Conservation (phyloP, 495 filamentous ascomycete genomes). For the Amphirosellinia nigrospora region DNA sequence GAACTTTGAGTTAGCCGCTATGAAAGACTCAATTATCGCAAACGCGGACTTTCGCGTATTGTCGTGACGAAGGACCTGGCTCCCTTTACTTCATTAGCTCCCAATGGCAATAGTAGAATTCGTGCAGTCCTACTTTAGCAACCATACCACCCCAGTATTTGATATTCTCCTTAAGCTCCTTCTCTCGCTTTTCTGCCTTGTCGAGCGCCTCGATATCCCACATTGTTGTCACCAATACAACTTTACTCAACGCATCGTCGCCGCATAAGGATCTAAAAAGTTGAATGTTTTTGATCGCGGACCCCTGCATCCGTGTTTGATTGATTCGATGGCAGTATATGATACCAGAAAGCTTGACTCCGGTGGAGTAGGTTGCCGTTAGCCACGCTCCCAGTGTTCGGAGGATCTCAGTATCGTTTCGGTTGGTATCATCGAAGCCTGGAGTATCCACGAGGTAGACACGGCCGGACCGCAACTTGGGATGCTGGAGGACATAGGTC, state of each 20-base stretch:
- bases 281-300: slow-evolving; percentile 45
- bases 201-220: slow-evolving; percentile 42
- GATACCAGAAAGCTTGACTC: slow-evolving; percentile 36
- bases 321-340: slow-evolving; percentile 56
- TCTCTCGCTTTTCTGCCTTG: slow-evolving; percentile 39
- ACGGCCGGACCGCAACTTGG: not conserved
- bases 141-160: slow-evolving; percentile 49
- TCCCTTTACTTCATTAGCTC: not conserved
- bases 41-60: slow-evolving; percentile 8
- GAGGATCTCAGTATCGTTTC: slow-evolving; percentile 46
- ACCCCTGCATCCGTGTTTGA: slow-evolving; percentile 46
- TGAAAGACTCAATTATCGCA: not conserved
- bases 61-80: not conserved
- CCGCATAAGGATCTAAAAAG: slow-evolving; percentile 55
- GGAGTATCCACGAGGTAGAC: slow-evolving; percentile 47
- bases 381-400: slow-evolving; percentile 42
- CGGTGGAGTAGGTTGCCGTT: not conserved
- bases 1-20: not conserved
- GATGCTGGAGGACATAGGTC: slow-evolving; percentile 4
- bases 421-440: slow-evolving; percentile 48
- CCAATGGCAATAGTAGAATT: not conserved
- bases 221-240: slow-evolving; percentile 53
- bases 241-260: slow-evolving; percentile 39
- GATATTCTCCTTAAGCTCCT: slow-evolving; percentile 34
- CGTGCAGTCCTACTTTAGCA: not conserved